Base-by-base conservation (phyloP, 2,329 filamentous ascomycete species). In the Monilinia polystroma region DNA sequence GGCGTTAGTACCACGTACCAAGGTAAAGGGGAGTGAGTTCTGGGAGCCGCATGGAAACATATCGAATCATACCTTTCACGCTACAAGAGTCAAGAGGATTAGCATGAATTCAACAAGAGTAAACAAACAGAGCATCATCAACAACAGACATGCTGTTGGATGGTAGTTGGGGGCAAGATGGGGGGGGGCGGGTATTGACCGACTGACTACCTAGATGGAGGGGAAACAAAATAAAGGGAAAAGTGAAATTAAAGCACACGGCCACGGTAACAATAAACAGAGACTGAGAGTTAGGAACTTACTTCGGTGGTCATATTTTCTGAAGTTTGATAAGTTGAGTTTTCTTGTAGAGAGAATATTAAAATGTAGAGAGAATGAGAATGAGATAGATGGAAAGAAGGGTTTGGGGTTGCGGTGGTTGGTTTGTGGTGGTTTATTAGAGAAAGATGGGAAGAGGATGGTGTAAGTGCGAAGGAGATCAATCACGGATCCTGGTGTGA, bases 221-320 rank as follows among this genome's bases (percentile, higher is more conserved):
- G 64, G 64, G 64, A 47, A 66, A 66, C 63, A 52, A 60, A 60
- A 23, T 53, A 23, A 58, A 59, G 47, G 54, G 56, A 60, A 66
- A 66, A 43, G 38, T 20, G 45, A 66, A 53, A 60, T 53, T 12
- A 7, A 66, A 51, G 14, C 12, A 60, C 18, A 60, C 18, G n/a
- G 14, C 7, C 10, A 49, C n/a, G 23, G 52, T 54, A 64, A 47
- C 53, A 63, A 68, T 67, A 68, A 62, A 60, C 56, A 63, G 66
- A 47, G 60, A 29, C 29, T 58, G 66, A 47, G 63, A 57, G 16
- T 51, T 51, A 6, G 32, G 32, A 67, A 76, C 76, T 74, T 76
- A 77, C 76, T 75, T 77, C 76, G 62, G 72, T 75, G 53, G 77
- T 74, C 76, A 77, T 77, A 71, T 56, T 75, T 56, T 35, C 38